Evolutionary conservation across 257 asterid genomes (phyloP), one percentile per base, ranked within the genome.

Genomic region (Fraxinus cuspidata): DNA sequence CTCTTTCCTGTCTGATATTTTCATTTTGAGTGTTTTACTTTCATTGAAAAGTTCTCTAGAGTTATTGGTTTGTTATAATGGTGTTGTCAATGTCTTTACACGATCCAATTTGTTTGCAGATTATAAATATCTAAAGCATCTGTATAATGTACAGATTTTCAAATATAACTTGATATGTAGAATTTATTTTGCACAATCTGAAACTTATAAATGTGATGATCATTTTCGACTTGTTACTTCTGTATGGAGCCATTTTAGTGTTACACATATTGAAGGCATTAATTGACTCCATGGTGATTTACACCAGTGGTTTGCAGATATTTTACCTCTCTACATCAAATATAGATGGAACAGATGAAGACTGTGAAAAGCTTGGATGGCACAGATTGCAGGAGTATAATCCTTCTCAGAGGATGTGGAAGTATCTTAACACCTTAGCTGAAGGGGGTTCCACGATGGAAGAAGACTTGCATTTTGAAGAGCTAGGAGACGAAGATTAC

Each of bases 401-500:
- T 86, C 88, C 97, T 44, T 65, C 78, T 76, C 90, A 90, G 77
- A 87, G 84, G 78, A 83, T 84, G 68, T 95, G 98, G 99, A 88
- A 90, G 84, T 87, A 93, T 86, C 94, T 95, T 49, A 82, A 84
- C 69, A 73, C 80, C 63, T 67, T 90, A 73, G 89, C 86, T 74
- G 90, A 84, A 88, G 86, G 81, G 53, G 79, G 76, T 82, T 71
- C 84, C 21, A 73, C 71, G 16, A 80, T 79, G 53, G 92, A 91
- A 69, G 91, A 93, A 51, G 95, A 89, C 72, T 89, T 85, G 77
- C 81, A 88, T 81, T 74, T 73, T 32, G 98, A 93, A 82, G 99
- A 95, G 71, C 80, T 92, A 66, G 92, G 81, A 71, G 98, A 95
- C 80, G 97, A 91, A 64, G 99, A 95, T 82, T 95, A 95, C 90